Base-by-base conservation (phyloP, 2,329 filamentous ascomycete species). In the Cladophialophora exuberans region DNA sequence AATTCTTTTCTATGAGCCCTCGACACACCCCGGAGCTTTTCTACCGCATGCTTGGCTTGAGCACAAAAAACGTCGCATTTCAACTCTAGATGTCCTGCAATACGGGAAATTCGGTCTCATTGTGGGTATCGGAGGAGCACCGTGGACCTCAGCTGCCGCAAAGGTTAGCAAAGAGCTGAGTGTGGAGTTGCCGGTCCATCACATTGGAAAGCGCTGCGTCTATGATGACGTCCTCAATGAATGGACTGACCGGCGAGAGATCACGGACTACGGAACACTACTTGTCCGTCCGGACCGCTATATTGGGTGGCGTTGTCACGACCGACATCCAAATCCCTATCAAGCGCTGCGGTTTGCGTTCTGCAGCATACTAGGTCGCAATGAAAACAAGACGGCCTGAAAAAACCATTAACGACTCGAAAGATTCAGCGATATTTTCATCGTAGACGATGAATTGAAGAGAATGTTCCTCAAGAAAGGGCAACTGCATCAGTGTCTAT, bases 41-140 rank as follows among this genome's bases (percentile, higher is more conserved):
- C 67, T 86, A 20, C 84, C 84, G 3, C 84, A 87, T 65, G 83
- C 74, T 0, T 86, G 84, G 84, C 69, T 87, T 5, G 80, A 83
- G 0, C 7, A 17, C 13, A 67, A 68, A 6, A 65, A 73, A 48
- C n/a, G n/a, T n/a, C n/a, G n/a, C n/a, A 68, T 82, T 13, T 84
- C 82, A 0, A 85, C 82, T 0, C 76, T 82, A 36, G 84, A 86
- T 65, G 67, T 87, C 1, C 79, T 79, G 0, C 83, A 83, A 0
- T 72, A 84, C 42, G 79, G 81, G 1, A 60, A 62, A 0, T 84
- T 83, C 63, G 70, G 67, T 4, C 60, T 82, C 1, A 66, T 82
- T 7, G 79, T 77, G 0, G 82, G 83, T 0, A 75, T 80, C n/a
- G 81, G 82, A 0, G 83, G 43, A 9, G 70, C 74, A 1, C 66